Evolutionary conservation across 345 rosid species (phyloP), one percentile per base, ranked within the genome.

Genomic region (Aurinia saxatilis): DNA sequence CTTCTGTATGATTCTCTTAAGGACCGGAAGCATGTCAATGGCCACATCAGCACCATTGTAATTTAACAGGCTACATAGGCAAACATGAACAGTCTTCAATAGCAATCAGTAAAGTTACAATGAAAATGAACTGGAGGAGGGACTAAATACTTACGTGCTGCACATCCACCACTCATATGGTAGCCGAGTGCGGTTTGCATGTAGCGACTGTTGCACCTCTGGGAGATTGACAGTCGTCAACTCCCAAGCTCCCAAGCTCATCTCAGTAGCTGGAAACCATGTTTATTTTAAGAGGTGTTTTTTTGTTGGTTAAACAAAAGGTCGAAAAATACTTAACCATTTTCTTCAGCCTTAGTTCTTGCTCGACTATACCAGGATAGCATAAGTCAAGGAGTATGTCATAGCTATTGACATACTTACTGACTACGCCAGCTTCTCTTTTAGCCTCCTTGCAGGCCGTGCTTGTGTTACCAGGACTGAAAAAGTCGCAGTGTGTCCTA

Each of bases 181-280:
- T 45, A 84, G 73, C 16, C 66, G 72, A 23, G 95, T 86, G 8
- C 95, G 79, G 71, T 86, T 90, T 0, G 91, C 91, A 49, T 86
- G 95, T 72, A 90, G 90, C 18, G 95, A 95, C 67, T 70, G 73
- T 75, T 86, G 97, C 48, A 90, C 95, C 80, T 81, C 86, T 2
- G 91, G 91, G 37, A 86, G 86, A 73, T 90, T 90, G 75, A 90
- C 97, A 90, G 17, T 86, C 91, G 61, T 86, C 97, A 16, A 90
- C n/a, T n/a, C n/a, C n/a, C n/a, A n/a, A n/a, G n/a, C 73, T 5
- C 97, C 97, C 16, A 80, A 4, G 52, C 95, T 90, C 6, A 83
- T 59, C 75, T 78, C 84, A 37, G 96, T 88, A 7, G 82, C 98
- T 95, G 87, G 77, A 46, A 47, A 18, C 19, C 23, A 33, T 46